These are phyloP conservation scores for Ascochyta rabiei DNA, from an alignment of 2,329 filamentous ascomycete species.

Conservation along the genomic window DNA sequence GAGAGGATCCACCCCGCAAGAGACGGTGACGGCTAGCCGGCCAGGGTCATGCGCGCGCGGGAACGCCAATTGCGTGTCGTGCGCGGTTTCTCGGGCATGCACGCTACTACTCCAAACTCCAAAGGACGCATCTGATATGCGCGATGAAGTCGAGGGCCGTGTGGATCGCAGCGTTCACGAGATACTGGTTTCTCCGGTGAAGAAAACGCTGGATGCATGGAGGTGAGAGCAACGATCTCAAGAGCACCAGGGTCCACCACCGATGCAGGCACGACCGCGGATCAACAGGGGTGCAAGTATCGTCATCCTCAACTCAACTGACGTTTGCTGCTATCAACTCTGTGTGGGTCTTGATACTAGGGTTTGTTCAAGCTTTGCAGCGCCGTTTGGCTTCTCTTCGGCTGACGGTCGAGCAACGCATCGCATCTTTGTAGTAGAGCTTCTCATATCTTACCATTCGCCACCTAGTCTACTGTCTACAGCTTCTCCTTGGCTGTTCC, in stretches of 20 bases:
- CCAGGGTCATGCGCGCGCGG: slow-evolving; percentile 17
- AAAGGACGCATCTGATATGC: neutral
- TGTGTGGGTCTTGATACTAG: neutral
- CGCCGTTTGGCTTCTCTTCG: neutral
- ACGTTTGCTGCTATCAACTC: neutral
- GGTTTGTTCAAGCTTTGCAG: neutral
- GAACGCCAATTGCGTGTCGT: slow-evolving; percentile 13
- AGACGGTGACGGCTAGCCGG: slow-evolving; percentile 21
- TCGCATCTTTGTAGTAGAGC: neutral
- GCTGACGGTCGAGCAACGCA: no score
- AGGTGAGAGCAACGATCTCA: neutral
- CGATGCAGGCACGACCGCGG: slow-evolving; percentile 4
- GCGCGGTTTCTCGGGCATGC: neutral
- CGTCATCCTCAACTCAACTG: slow-evolving; percentile 12
- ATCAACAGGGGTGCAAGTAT: slow-evolving; percentile 1
- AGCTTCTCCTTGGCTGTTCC: slow-evolving; percentile 40
- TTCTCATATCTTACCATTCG: neutral
- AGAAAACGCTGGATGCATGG: no score
- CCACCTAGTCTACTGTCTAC: slow-evolving; percentile 1
- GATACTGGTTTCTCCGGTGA: neutral
- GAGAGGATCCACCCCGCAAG: slow-evolving; percentile 20
- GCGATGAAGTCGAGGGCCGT: neutral
- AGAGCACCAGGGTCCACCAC: neutral
- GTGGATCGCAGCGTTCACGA: neutral
- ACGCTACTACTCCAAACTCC: slow-evolving; percentile 7